Conservation (phyloP, 495 filamentous ascomycete species). For the Penicillium arizonense region DNA sequence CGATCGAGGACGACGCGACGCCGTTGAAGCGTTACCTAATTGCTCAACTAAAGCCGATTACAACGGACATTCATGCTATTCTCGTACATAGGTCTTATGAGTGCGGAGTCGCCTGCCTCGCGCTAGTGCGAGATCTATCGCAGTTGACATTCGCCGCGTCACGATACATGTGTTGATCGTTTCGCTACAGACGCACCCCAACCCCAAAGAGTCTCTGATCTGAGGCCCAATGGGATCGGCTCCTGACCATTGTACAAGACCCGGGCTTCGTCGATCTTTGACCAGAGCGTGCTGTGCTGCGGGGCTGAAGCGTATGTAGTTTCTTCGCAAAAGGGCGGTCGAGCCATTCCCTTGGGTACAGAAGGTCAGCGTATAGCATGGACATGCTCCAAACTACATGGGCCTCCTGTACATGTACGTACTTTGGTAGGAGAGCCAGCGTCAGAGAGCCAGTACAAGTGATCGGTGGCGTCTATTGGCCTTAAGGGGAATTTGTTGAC, state of each 20-base stretch:
- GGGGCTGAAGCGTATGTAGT: conserved; percentile 14
- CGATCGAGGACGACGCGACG: conserved; percentile 15
- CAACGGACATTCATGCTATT: conserved; percentile 1
- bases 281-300: conserved; percentile 13
- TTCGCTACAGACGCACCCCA: conserved; percentile 13
- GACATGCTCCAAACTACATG: neutral
- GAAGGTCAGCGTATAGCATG: neutral
- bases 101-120: neutral
- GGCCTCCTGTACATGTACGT: neutral
- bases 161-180: conserved; percentile 7
- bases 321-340: conserved; percentile 13
- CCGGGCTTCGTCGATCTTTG: conserved; percentile 19
- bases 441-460: neutral
- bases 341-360: conserved; percentile 3
- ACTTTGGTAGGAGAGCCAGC: neutral
- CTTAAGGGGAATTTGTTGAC: conserved; percentile 9
- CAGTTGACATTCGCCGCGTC: conserved; percentile 21
- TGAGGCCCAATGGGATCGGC: conserved; percentile 11
- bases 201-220: conserved; percentile 4
- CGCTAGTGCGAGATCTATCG: conserved; percentile 19
- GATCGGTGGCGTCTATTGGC: conserved; percentile 8
- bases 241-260: neutral
- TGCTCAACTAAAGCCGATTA: conserved; percentile 12
- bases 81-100: neutral
- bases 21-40: conserved; percentile 14